Percentiles rank a stretch among this genome's conserved stretches.
These are phyloP conservation scores for Aspergillus ellipticus DNA, from an alignment of 495 filamentous ascomycete genomes.

Conservation along the genomic window DNA sequence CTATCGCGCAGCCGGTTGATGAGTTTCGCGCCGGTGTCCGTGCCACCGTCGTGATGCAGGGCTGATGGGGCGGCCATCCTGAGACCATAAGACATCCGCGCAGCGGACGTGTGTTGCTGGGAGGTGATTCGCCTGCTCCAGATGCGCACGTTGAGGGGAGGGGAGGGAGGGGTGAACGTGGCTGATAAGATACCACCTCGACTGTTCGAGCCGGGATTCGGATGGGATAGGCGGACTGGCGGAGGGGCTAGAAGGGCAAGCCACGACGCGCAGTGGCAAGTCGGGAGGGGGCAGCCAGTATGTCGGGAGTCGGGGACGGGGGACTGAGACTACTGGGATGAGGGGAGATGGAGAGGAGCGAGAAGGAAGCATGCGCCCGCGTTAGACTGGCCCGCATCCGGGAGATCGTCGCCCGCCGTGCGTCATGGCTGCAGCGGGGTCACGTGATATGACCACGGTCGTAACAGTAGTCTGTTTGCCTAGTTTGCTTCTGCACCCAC, in stretches of 20 bases:
- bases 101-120: slow-evolving; percentile 1
- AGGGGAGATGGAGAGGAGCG: slow-evolving; percentile 7
- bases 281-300: not conserved
- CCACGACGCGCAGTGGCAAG: not conserved
- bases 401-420: slow-evolving; percentile 34
- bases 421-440: slow-evolving; percentile 37
- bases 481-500: too few relatives aligned
- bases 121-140: slow-evolving; percentile 4
- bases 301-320: too few relatives aligned
- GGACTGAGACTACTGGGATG: slow-evolving; percentile 1
- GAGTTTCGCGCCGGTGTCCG: slow-evolving; percentile 38
- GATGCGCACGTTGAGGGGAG: not conserved
- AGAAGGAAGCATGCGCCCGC: slow-evolving; percentile 8
- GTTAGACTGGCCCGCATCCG: slow-evolving; percentile 19
- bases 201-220: not conserved
- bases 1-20: slow-evolving; percentile 70
- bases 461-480: too few relatives aligned
- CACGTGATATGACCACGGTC: too few relatives aligned
- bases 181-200: slow-evolving; percentile 16
- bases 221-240: not conserved
- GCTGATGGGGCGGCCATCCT: slow-evolving; percentile 20
- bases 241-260: not conserved
- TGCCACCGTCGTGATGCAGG: slow-evolving; percentile 27
- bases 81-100: slow-evolving; percentile 1
- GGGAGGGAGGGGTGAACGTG: not conserved